Base-by-base conservation (phyloP, 2,329 filamentous ascomycete species). In the Epichloe typhina region DNA sequence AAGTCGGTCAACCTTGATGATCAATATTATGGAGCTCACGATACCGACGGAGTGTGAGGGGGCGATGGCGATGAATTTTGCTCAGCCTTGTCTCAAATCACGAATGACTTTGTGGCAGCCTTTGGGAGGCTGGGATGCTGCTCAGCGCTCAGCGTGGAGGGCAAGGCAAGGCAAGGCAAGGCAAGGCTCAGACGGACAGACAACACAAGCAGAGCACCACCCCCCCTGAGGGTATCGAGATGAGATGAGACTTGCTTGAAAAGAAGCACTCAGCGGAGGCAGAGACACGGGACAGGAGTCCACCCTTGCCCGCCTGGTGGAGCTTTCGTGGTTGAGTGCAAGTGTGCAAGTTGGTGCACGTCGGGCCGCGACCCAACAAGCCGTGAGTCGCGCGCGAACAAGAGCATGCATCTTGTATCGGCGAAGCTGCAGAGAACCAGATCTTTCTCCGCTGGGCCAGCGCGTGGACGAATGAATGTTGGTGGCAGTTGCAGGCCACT, bases 261-360 rank as follows among this genome's bases (percentile, higher is more conserved):
- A 23, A 19, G 40, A n/a, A 35, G 44, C 48, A 50, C 38, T 53
- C 43, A 50, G 17, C 41, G 12, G 35, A 36, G 38, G 40, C 31
- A 45, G 35, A 43, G 46, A 52, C 46, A 46, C 50, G 50, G 51
- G 38, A 50, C 51, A 50, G 36, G 12, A 50, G 42, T 26, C 44
- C 36, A 53, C 48, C 47, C 23, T 26, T 26, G 23, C 23, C 23
- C 6, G 23, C 23, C 23, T 26, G 23, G 23, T 5, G 23, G 23
- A 26, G 23, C 23, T 23, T 6, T 23, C 23, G 2, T 23, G 23
- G 23, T 23, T 23, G 47, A 50, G 26, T 8, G 26, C 26, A 7
- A 7, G 19, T 19, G 23, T 8, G 23, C 21, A 23, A 7, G 42
- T n/a, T 42, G 39, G 23, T n/a, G 37, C 43, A 19, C 37, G 49